A percentile compares a stretch with the other conserved stretches of the same genome.
Evolutionary conservation across 2,329 filamentous ascomycete species (phyloP).

Genomic region (Claviceps citrina): DNA sequence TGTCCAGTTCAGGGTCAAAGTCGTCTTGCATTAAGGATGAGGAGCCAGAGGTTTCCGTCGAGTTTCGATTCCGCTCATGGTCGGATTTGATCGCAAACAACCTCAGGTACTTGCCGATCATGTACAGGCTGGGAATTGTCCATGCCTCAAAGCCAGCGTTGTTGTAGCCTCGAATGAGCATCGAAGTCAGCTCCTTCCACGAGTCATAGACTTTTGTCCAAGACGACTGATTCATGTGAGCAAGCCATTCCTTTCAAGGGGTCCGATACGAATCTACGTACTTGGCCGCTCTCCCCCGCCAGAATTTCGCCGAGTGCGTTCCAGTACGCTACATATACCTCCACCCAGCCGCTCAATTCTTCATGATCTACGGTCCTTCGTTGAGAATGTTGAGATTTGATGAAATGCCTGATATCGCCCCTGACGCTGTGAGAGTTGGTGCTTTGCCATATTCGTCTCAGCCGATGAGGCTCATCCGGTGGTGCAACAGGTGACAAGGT

Average conservation of each 20-base stretch:
- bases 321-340: constrained; percentile 75
- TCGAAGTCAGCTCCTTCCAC: constrained; percentile 74
- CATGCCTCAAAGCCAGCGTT: constrained; percentile 66
- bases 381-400: constrained; percentile 43
- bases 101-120: constrained; percentile 71
- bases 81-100: constrained; percentile 86
- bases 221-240: constrained; percentile 30
- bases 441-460: constrained; percentile 56
- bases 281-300: constrained; percentile 28
- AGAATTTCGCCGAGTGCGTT: constrained; percentile 62
- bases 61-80: constrained; percentile 37
- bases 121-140: constrained; percentile 84
- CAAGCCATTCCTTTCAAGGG: neutral
- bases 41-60: constrained; percentile 21
- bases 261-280: constrained; percentile 10
- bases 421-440: constrained; percentile 52
- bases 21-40: constrained; percentile 56
- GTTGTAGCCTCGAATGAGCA: constrained; percentile 67
- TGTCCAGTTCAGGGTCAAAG: constrained; percentile 58
- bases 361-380: constrained; percentile 41
- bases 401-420: constrained; percentile 57
- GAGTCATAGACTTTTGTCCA: constrained; percentile 74
- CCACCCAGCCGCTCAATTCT: constrained; percentile 69
- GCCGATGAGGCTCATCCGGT: constrained; percentile 42
- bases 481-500: constrained; percentile 60